Evolutionary conservation across 495 filamentous ascomycete genomes (phyloP).

Genomic region (Aspergillus panamensis): DNA sequence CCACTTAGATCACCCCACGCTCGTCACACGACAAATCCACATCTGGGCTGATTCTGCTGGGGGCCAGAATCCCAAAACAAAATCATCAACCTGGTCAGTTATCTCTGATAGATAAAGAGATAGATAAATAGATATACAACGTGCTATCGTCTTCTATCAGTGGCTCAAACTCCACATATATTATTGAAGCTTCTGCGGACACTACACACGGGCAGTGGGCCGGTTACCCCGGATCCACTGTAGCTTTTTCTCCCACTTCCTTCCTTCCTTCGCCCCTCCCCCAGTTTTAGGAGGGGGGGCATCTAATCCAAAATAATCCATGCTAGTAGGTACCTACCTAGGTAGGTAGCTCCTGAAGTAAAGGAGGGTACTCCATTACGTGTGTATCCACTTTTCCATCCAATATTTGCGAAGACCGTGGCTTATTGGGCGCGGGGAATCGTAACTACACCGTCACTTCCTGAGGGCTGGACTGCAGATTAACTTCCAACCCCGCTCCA

Average conservation of each 20-base stretch:
- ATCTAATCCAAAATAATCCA: not conserved
- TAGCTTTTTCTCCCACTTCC: not conserved
- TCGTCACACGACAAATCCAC: not conserved
- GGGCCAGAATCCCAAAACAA: too few species aligned
- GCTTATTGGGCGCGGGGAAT: not conserved
- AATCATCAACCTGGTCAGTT: not conserved
- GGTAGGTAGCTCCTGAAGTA: not conserved
- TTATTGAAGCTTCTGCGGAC: not conserved
- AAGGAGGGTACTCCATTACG: not conserved
- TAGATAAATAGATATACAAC: not conserved
- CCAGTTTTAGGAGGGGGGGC: not conserved
- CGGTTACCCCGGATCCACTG: slow-evolving; percentile 13
- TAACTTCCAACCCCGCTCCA: slow-evolving; percentile 13
- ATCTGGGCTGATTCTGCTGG: slow-evolving; percentile 9
- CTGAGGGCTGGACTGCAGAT: slow-evolving; percentile 1
- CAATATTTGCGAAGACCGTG: not conserved
- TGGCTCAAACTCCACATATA: not conserved
- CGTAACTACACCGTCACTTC: not conserved
- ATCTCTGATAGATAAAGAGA: not conserved
- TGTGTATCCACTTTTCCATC: not conserved
- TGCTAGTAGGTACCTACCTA: too few species aligned
- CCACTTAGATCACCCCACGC: slow-evolving; percentile 6
- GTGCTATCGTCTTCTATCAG: not conserved
- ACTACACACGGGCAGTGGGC: not conserved
- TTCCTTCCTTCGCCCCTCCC: not conserved